Conservation (phyloP, 768 basidiomycete species). For the Hericium coralloides region DNA sequence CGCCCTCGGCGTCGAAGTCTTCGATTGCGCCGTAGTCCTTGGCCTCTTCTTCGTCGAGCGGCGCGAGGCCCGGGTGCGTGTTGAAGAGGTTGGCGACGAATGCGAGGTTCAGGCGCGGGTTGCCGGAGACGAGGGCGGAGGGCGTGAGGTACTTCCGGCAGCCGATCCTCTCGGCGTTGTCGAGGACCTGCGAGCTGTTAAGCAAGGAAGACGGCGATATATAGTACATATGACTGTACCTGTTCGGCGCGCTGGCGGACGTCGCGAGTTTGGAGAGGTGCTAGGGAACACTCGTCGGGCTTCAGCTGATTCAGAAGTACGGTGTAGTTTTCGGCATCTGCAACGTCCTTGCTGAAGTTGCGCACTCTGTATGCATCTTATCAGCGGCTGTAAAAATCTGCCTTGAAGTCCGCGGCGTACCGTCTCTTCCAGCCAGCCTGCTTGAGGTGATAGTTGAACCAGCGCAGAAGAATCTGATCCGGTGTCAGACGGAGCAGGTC, state of each 20-base stretch:
- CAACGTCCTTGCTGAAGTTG: slow-evolving; percentile 97
- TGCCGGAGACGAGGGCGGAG: slow-evolving; percentile 85
- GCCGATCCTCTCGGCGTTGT: slow-evolving; percentile 89
- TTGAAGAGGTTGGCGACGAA: slow-evolving; percentile 99
- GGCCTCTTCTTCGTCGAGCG: slow-evolving; percentile 88
- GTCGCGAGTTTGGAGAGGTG: slow-evolving; percentile 82
- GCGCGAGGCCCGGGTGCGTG: slow-evolving; percentile 90
- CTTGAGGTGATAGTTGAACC: slow-evolving; percentile 99
- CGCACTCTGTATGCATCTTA: neutral
- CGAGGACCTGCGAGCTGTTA: slow-evolving; percentile 48
- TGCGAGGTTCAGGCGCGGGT: slow-evolving; percentile 94
- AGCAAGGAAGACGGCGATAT: neutral
- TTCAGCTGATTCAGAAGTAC: slow-evolving; percentile 93
- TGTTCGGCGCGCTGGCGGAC: slow-evolving; percentile 82
- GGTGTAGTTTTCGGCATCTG: slow-evolving; percentile 96
- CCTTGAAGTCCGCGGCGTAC: slow-evolving; percentile 40
- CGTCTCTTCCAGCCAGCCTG: slow-evolving; percentile 86
- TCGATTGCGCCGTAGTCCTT: slow-evolving; percentile 86
- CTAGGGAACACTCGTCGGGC: slow-evolving; percentile 85
- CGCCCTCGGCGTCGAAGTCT: slow-evolving; percentile 98
- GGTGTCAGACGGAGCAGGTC: slow-evolving; percentile 90
- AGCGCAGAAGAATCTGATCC: slow-evolving; percentile 94
- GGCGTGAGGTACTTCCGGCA: slow-evolving; percentile 95
- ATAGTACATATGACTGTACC: slow-evolving; percentile 20
- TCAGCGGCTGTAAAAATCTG: neutral